Evolutionary conservation across 257 asterid genomes (phyloP), one percentile per base, ranked within the genome.

Genomic region (Datura wrightii): DNA sequence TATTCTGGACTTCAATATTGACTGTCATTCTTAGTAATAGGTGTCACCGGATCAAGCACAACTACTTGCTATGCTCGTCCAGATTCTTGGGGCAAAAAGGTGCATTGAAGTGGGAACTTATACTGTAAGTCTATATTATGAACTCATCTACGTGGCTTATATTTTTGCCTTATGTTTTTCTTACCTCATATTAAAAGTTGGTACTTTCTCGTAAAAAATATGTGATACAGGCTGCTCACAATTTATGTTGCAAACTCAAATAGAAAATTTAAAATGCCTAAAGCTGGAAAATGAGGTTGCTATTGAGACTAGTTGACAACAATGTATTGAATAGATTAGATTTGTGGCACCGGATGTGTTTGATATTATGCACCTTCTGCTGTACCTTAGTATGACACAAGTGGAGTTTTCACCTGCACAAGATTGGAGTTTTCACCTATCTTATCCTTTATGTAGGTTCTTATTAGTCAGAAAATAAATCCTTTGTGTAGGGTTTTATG

Each of bases 41-140:
- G 97, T 93, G 48, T 96, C 99, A 59, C 98, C 99, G 46, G 99
- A 96, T 91, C 98, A 96, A 89, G 98, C 97, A 8, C 99, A 96
- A 87, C 94, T 96, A 82, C 97, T 96, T 80, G 95, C 97, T 48
- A 92, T 96, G 98, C 97, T 96, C 31, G 94, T 93, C 39, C 94
- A 93, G 90, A 90, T 92, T 89, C 87, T 91, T 54, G 98, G 98
- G 87, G 98, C 98, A n/a, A 83, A 93, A 82, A 93, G 91, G 85
- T 96, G 98, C 88, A 94, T 96, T 41, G 99, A 96, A 94, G 92
- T 96, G 85, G 99, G 99, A 46, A 95, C 94, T 39, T 96, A 89
- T 88, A 96, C 98, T 19, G 97, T 93, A 90, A 59, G 97, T 79
- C 65, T 41, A 54, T 66, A 69, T 69, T 69, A 50, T 60, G 18